Evolutionary conservation across 495 filamentous ascomycete genomes (phyloP), one percentile per base, ranked within the genome.

Genomic region (Aspergillus homomorphus): DNA sequence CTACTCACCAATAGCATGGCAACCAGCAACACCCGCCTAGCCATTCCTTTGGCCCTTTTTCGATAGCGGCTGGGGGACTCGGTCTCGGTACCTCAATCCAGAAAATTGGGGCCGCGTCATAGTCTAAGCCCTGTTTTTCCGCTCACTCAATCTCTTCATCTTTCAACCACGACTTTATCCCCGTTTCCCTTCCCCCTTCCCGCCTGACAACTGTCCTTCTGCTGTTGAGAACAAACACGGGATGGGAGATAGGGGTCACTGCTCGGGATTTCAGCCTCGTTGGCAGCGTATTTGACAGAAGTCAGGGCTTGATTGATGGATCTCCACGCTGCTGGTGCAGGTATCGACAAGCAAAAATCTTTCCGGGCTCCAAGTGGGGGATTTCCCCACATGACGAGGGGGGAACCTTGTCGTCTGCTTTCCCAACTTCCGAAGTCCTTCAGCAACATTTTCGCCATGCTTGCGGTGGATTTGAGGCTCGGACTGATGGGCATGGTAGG

Each of bases 71-170:
- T 14, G 33, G 33, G 33, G 33, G 33, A 12, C 33, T 38, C 33
- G 33, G 33, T 38, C 33, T 38, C 33, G 33, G 33, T 38, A 38
- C 10, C 33, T 38, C 33, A 38, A 38, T 38, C 33, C 12, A 14
- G 33, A 38, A 48, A 7, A 51, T 26, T 26, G 24, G 24, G 48
- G 48, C 48, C 48, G 48, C 48, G 48, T 51, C 48, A 51, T 51
- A 51, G 48, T 28, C 48, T 51, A 28, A n/a, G 24, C 8, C 12
- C 18, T 23, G 48, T 28, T 30, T 26, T 6, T 18, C 15, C 48
- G 23, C 48, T 15, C 48, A 4, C 45, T 19, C 18, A 46, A 46
- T 46, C 3, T 23, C 45, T 23, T 46, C 45, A 20, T 22, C 18
- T 21, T 3, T 20, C 28, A 18, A 51, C 48, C 48, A 24, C 23